Percentiles rank a stretch among this genome's conserved stretches.
Conservation (phyloP, 2,329 filamentous ascomycete genomes). For the Phaeosphaeria sp. region DNA sequence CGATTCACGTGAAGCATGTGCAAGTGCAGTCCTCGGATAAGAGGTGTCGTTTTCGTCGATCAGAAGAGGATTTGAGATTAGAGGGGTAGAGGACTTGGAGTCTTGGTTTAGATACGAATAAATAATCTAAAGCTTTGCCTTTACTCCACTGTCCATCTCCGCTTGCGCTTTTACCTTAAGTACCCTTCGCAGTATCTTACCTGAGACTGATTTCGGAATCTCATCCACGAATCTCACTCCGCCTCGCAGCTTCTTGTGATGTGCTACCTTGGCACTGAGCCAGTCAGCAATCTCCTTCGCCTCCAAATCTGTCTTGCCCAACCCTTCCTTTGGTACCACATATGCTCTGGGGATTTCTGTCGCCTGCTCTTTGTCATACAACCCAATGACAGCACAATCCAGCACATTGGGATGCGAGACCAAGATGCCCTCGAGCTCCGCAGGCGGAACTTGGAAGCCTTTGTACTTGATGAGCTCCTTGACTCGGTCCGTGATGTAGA, state of each 20-base stretch:
- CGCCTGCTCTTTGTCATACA: slow-evolving; percentile 54
- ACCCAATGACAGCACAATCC: slow-evolving; percentile 54
- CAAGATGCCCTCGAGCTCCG: slow-evolving; percentile 55
- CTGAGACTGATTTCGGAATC: slow-evolving; percentile 56
- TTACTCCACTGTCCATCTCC: slow-evolving; percentile 46
- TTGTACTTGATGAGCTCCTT: slow-evolving; percentile 54
- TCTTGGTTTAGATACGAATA: not conserved
- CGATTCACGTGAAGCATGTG: not conserved
- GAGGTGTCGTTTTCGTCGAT: not conserved
- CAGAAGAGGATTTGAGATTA: not conserved
- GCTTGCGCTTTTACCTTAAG: slow-evolving; percentile 52
- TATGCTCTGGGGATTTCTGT: slow-evolving; percentile 53
- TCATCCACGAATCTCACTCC: slow-evolving; percentile 55
- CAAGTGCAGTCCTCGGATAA: not conserved
- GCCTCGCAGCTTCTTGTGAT: slow-evolving; percentile 56
- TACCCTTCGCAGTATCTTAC: slow-evolving; percentile 56
- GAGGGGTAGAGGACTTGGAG: not conserved
- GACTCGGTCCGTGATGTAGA: slow-evolving; percentile 84
- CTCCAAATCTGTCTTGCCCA: slow-evolving; percentile 38
- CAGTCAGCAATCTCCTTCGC: slow-evolving; percentile 52
- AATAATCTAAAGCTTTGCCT: slow-evolving; percentile 51
- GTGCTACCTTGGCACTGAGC: slow-evolving; percentile 52
- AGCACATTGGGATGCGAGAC: slow-evolving; percentile 50
- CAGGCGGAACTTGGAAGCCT: slow-evolving; percentile 57
- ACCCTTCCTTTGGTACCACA: slow-evolving; percentile 40